Base-by-base conservation (phyloP, 1,139 yeast genomes). In the Spathaspora sp. region DNA sequence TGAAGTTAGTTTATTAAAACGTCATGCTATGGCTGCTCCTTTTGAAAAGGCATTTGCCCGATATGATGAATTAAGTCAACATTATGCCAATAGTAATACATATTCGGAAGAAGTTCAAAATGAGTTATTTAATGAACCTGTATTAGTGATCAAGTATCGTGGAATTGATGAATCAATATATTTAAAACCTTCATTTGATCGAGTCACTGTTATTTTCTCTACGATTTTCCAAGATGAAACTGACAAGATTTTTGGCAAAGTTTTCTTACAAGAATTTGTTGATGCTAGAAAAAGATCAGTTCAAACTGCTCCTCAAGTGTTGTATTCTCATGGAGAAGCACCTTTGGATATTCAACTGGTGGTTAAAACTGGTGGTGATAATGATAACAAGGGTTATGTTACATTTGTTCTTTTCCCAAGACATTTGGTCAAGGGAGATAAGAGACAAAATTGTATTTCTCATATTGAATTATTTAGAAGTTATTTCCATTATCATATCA, bases 281-380 rank as follows among this genome's bases (percentile, higher is more conserved):
- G 99, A 63, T 53, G 98, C 99, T 10, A 82, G 99, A 68, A 86
- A 87, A 67, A 82, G 98, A 64, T 88, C 96, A 11, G 95, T 93
- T 49, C 99, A 95, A 70, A 91, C 95, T 44, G 97, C 99, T 1
- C 99, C 99, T 18, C 99, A 95, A 72, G 99, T 93, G 45, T 79
- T 95, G 60, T 91, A 87, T 63, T 84, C 95, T 11, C 93, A 86
- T 59, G 79, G 78, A 53, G 97, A 89, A 56, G 89, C 97, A n/a
- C 99, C 99, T 9, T 76, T 89, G 60, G 99, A 93, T 65, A 83
- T 95, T 51, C 70, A 67, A 46, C 59, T 55, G 41, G 73, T 64
- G n/a, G 72, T 66, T 9, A 65, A 60, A 38, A 58, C 52, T 27
- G 42, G 52, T 10, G 64, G 60, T 29, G 67, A 67, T 37, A 75